A percentile compares a stretch with the other conserved stretches of the same genome.
phyloP scores from a whole-genome alignment of 2,329 filamentous ascomycete genomes.

The Coniochaeta sp. region DNA sequence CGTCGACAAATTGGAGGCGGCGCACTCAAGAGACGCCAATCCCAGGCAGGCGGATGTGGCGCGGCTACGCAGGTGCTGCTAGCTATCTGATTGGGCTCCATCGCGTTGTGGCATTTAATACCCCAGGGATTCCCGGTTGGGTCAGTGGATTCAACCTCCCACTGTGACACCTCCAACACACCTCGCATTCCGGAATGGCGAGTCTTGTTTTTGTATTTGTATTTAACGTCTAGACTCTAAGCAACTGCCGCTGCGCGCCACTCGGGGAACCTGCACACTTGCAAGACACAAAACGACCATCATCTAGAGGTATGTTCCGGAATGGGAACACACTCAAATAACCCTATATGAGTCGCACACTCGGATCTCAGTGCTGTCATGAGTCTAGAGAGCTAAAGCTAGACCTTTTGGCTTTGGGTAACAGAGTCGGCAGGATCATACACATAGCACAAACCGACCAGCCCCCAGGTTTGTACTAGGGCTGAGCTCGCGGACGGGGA shows the following conservation, averaged over 20 bases:
- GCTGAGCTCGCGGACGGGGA: background rate
- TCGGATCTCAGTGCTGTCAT: background rate
- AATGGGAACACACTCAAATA: background rate
- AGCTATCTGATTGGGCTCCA: background rate
- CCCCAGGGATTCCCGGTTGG: background rate
- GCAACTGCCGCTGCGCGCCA: background rate
- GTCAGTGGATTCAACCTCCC: background rate
- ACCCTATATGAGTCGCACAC: background rate
- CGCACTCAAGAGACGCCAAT: background rate
- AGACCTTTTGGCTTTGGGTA: background rate
- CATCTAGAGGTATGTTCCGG: background rate
- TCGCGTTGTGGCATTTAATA: too few species aligned
- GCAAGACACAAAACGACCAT: background rate
- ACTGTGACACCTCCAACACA: background rate
- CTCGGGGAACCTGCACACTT: background rate
- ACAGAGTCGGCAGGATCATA: too few species aligned
- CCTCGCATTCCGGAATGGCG: background rate
- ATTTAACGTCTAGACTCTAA: background rate
- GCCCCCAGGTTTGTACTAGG: background rate
- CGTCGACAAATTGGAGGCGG: background rate
- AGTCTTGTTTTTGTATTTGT: background rate
- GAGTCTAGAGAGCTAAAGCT: background rate
- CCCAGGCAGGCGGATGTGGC: background rate
- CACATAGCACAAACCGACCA: too few species aligned
- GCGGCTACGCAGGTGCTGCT: background rate